Evolutionary conservation across 2,329 filamentous ascomycete species (phyloP), one percentile per base, ranked within the genome.

Genomic region (Fusarium tanahbumbuense): DNA sequence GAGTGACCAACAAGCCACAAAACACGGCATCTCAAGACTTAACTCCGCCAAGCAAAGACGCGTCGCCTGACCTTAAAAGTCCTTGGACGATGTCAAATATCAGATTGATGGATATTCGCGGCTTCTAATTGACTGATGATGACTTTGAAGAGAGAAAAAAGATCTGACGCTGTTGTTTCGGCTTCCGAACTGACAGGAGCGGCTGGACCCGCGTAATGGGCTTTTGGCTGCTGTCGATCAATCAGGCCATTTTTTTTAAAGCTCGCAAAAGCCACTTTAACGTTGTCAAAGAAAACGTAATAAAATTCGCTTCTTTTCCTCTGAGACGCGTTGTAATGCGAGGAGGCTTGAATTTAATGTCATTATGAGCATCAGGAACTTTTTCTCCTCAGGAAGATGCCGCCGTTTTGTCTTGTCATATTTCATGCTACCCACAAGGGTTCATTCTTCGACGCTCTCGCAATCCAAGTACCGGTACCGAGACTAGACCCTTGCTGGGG

Each of bases 381-480:
- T 59, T 30, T 30, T 28, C 18, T 15, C 41, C 16, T 27, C 6
- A 7, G 13, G 47, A 32, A 52, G 7, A 54, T 42, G 22, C 15
- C 45, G 23, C 15, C 41, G 23, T 32, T 41, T 60, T 42, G 22
- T 22, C 30, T 52, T 52, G 22, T 18, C 30, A 41, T 49, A 23
- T 20, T 42, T 42, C 18, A 32, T 23, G 40, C 28, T 41, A 46
- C 23, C 46, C 32, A 25, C 47, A 64, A 64, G 45, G 52, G 52
- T 48, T 27, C 18, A 25, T 25, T 1, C 15, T 15, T 20, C 8
- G 60, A 52, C 46, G 32, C 41, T 32, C 42, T 52, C 45, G 11
- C 10, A 50, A 37, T n/a, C 56, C 42, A 68, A 55, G 68, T 68
- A 57, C 53, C 59, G 46, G 52, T 70, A 71, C 68, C 53, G 48